Evolutionary conservation across 306 rosid species (phyloP).

Genomic region (Pueraria montana): DNA sequence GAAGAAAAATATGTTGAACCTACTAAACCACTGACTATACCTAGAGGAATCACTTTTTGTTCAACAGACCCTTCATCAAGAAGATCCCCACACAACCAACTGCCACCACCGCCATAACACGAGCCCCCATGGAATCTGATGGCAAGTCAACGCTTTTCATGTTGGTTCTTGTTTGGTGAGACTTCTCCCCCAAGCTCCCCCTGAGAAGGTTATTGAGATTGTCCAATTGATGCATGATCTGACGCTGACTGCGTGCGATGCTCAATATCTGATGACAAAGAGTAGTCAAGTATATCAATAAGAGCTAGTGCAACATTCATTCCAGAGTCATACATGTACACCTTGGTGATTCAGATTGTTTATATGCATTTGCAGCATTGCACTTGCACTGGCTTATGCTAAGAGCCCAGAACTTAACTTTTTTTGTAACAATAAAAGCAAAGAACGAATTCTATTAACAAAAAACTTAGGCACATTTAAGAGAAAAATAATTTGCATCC

Average conservation of each 20-base stretch:
- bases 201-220: slow-evolving; percentile 76
- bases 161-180: slow-evolving; percentile 62
- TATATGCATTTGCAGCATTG: neutral
- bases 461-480: neutral
- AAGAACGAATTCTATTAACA: neutral
- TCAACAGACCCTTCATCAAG: slow-evolving; percentile 66
- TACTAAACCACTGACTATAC: slow-evolving; percentile 2
- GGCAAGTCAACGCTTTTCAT: slow-evolving; percentile 55
- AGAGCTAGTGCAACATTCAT: slow-evolving; percentile 29
- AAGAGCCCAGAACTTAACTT: neutral
- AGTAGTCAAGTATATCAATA: slow-evolving; percentile 12
- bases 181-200: slow-evolving; percentile 60
- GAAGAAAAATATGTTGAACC: neutral
- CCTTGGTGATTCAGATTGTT: neutral
- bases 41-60: slow-evolving; percentile 58
- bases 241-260: slow-evolving; percentile 80
- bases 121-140: slow-evolving; percentile 53
- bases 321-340: slow-evolving; percentile 13
- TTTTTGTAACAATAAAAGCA: neutral
- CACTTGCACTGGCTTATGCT: neutral
- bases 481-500: neutral
- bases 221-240: slow-evolving; percentile 85
- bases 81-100: slow-evolving; percentile 79
- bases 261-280: slow-evolving; percentile 65
- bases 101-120: slow-evolving; percentile 60